Evolutionary conservation across 306 rosid species (phyloP), one percentile per base, ranked within the genome.

Genomic region (Acacia melanoxylon): DNA sequence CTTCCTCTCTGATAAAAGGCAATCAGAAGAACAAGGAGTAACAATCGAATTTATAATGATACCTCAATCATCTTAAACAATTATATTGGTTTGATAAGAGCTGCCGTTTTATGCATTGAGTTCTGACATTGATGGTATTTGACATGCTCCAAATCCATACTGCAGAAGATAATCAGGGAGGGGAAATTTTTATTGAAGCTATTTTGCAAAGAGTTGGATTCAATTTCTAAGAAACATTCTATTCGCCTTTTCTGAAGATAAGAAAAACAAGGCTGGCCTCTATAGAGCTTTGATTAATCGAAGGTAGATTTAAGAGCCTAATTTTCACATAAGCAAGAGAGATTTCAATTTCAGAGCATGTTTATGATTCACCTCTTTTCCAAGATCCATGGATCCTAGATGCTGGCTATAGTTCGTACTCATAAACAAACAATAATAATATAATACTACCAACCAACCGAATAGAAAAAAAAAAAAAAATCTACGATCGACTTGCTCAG

Each of bases 401-500:
- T 17, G 48, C 27, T 19, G 10, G 24, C 8, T 40, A 3, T 35
- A 80, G 46, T 65, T 33, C 67, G 20, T 40, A n/a, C 49, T 68
- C 49, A 37, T 17, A 51, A 51, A 51, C 2, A 49, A 49, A 49
- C 62, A 54, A 54, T 20, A 54, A n/a, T 7, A 54, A 54, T 8
- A 65, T 6, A 14, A 49, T 37, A 63, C 27, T 35, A 70, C 20
- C 52, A 61, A 72, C 77, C 16, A 72, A 37, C 61, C 31, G 77
- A 45, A 82, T 77, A 76, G 81, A 72, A 33, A 89, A 88, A 91
- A 87, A 91, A 19, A 75, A 72, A 22, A 78, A 16, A n/a, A n/a
- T n/a, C n/a, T 25, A 63, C 44, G 31, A 19, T 20, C 0, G 4
- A 20, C 19, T 22, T 0, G 52, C 0, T 7, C 17, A 46, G 10